phyloP scores from a whole-genome alignment of 805 yeast genomes.

The Zygosaccharomyces gambellarensis region DNA sequence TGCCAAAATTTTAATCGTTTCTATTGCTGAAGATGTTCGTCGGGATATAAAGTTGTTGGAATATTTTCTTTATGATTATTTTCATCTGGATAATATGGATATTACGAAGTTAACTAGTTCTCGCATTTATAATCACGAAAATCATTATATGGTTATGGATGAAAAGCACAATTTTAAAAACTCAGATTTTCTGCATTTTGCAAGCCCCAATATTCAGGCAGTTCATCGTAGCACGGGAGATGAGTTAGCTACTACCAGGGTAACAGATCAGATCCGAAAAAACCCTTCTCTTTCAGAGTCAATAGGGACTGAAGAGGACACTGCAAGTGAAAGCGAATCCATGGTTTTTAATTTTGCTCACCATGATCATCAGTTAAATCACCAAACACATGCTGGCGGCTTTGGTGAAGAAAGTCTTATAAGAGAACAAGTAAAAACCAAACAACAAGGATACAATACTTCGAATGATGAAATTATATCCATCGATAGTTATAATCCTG shows the following conservation, averaged over 20 bases:
- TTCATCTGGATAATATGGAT: slow-evolving; percentile 28
- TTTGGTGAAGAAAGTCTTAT: slow-evolving; percentile 1
- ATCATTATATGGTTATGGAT: slow-evolving; percentile 32
- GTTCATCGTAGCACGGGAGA: not conserved
- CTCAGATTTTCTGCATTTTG: slow-evolving; percentile 26
- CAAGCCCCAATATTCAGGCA: slow-evolving; percentile 7
- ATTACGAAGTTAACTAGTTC: slow-evolving; percentile 30
- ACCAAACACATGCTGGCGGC: slow-evolving; percentile 2
- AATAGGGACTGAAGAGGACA: slow-evolving; percentile 7
- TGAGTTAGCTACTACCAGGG: not conserved
- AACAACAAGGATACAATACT: not conserved
- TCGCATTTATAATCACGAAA: slow-evolving; percentile 32
- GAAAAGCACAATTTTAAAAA: slow-evolving; percentile 29
- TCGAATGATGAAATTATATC: slow-evolving; percentile 19
- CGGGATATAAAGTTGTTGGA: slow-evolving; percentile 30
- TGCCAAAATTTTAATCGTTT: slow-evolving; percentile 28
- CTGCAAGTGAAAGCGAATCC: slow-evolving; percentile 17
- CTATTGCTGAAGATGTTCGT: slow-evolving; percentile 33
- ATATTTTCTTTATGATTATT: slow-evolving; percentile 31
- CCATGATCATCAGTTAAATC: slow-evolving; percentile 5
- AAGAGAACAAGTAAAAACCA: not conserved
- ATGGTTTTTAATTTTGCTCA: slow-evolving; percentile 25
- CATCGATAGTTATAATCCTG: slow-evolving; percentile 20
- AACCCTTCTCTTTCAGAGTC: not conserved
- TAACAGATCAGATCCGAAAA: not conserved